Base-by-base conservation (phyloP, 192 early-diverging fungal species). In the Coemansia sp. region DNA sequence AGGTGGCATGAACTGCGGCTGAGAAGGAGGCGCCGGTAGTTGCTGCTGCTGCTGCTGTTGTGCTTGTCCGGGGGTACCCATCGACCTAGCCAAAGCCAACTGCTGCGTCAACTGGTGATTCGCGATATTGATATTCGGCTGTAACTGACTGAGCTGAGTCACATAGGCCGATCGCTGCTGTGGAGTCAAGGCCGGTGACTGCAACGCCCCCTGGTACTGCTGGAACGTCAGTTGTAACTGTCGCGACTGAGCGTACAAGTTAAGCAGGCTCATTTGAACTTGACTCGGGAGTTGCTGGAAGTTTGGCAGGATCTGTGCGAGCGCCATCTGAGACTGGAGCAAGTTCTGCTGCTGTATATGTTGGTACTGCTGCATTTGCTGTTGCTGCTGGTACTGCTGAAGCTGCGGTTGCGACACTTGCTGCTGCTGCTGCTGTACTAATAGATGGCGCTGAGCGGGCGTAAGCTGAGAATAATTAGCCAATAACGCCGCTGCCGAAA, bases 261-360 rank as follows among this genome's bases (percentile, higher is more conserved):
- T 39, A 0, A 70, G 50, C 27, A 74, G 50, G 15, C 12, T 64
- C 3, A 51, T 2, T 38, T 74, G 77, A 8, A 71, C 25, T 29
- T 53, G 58, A 1, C 25, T 21, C 5, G 77, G 77, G 8, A 80
- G 62, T 19, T 69, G 73, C 53, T 50, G 39, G 32, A 75, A 69
- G 55, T 69, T 68, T 9, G 72, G 73, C 41, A 71, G 29, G 15
- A 72, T 60, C 48, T 74, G 66, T 23, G 42, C 46, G 42, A 74
- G 37, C 25, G 38, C 45, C 60, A 76, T 61, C 37, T 80, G 79
- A 23, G 63, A 37, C 79, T 82, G 79, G 17, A 60, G 41, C 17
- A 67, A 70, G 71, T 66, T 48, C 62, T 66, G 73, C n/a, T 71
- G 69, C 31, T 70, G 76, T 29, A 53, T 53, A 32, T 68, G 72